Conservation (phyloP, 2,329 filamentous ascomycete genomes). For the Sphaerulina populicola region DNA sequence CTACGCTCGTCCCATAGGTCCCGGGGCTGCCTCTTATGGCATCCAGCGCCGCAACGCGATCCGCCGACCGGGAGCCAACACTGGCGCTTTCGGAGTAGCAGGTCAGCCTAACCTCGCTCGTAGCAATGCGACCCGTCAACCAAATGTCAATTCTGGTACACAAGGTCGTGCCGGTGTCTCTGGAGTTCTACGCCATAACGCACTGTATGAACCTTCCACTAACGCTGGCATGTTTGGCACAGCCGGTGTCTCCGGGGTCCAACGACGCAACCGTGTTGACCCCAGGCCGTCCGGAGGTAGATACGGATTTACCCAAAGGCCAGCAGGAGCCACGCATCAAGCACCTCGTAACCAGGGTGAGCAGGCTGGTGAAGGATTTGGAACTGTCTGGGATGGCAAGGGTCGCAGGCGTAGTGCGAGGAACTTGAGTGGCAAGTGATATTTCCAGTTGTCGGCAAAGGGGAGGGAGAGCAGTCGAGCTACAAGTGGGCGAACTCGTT, state of each 20-base stretch:
- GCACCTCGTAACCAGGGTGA: too few species aligned
- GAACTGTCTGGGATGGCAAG: too few species aligned
- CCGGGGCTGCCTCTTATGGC: background rate
- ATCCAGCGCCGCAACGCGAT: background rate
- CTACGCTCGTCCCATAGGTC: background rate
- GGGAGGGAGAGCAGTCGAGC: too few species aligned
- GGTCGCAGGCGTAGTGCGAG: too few species aligned
- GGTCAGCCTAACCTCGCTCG: background rate
- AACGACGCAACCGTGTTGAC: background rate
- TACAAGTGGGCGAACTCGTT: too few species aligned
- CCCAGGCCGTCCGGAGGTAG: too few species aligned
- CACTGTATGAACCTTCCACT: too few species aligned
- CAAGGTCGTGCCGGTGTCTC: background rate
- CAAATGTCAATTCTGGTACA: background rate
- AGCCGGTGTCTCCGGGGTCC: background rate
- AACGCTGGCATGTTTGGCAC: background rate
- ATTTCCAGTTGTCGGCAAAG: too few species aligned
- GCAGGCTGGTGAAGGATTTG: too few species aligned
- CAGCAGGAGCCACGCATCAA: too few species aligned
- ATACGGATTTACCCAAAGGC: too few species aligned
- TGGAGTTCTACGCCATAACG: background rate
- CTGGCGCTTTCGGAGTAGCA: background rate
- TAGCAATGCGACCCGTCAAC: background rate
- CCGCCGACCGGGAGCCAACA: background rate
- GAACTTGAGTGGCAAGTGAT: too few species aligned